Evolutionary conservation across 306 rosid species (phyloP), one percentile per base, ranked within the genome.

Genomic region (Cercis canadensis): DNA sequence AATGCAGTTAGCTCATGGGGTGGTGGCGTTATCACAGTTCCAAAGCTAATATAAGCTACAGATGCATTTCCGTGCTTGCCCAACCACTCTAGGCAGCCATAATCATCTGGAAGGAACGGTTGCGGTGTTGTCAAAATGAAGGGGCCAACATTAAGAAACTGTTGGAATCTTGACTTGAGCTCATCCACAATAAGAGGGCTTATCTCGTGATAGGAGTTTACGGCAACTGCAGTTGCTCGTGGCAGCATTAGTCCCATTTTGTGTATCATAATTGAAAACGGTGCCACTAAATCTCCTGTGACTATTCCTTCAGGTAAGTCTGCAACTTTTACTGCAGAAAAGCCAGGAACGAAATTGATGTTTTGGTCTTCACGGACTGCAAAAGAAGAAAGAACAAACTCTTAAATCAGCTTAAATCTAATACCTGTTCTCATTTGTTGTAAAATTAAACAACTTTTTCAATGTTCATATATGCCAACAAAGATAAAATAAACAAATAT

Each of bases 121-220:
- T 76, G 81, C 4, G 77, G 83, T 0, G 74, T 50, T 33, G 86
- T 52, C 15, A 86, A 58, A n/a, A 15, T 72, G 65, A 91, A 76
- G 14, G 97, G 96, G 67, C 97, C 97, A 15, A 93, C 53, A 11
- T 87, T 73, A 4, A 93, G 77, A 5, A 85, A 49, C 54, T 49
- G 46, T 0, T 33, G 37, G 57, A 87, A 72, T 21, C 44, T 81
- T 4, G 80, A 57, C 34, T 72, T 73, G 0, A 90, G 87, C 5
- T 55, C 50, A 2, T 68, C 61, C 3, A 37, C 65, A 1, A 70
- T 59, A 0, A 53, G 72, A 11, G 74, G 54, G 62, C 85, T 84
- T 6, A 87, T 3, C 32, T 61, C 74, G 40, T 60, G 76, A 44
- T 80, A 93, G 0, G 92, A 93, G 82, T 93, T 93, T 15, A 90